phyloP scores from a whole-genome alignment of 2,329 filamentous ascomycete species.

The Ophiostoma sp. region DNA sequence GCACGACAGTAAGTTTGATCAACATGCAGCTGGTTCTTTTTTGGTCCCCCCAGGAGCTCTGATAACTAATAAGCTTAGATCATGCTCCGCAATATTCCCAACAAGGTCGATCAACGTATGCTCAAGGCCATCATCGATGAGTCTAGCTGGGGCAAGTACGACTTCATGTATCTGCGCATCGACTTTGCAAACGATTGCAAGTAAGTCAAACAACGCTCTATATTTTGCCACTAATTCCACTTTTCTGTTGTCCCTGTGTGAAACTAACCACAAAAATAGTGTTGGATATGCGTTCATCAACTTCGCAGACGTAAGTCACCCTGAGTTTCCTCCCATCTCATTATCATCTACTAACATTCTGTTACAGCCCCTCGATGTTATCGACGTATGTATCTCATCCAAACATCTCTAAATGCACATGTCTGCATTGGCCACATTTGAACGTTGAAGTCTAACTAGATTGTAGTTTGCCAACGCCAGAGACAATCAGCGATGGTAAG shows the following conservation, averaged over 20 bases:
- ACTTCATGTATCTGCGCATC: slow-evolving; percentile 93
- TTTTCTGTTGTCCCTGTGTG: neutral
- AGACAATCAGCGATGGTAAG: slow-evolving; percentile 64
- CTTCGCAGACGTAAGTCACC: slow-evolving; percentile 65
- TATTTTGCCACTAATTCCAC: neutral
- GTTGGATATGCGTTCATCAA: slow-evolving; percentile 98
- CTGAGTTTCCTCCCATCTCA: neutral
- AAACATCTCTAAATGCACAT: no score
- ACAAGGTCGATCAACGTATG: slow-evolving; percentile 73
- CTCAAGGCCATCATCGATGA: slow-evolving; percentile 75
- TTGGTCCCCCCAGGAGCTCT: no score
- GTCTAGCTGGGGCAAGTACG: slow-evolving; percentile 74
- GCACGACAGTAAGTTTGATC: slow-evolving; percentile 58
- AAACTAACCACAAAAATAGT: slow-evolving; percentile 44
- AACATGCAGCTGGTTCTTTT: no score
- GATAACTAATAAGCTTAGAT: slow-evolving; percentile 48
- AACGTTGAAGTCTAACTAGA: no score
- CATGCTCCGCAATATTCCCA: slow-evolving; percentile 93
- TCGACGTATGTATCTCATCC: slow-evolving; percentile 49
- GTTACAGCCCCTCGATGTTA: slow-evolving; percentile 62
- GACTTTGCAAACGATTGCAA: slow-evolving; percentile 81
- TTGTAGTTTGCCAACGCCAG: slow-evolving; percentile 64
- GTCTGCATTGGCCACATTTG: no score
- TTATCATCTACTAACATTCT: slow-evolving; percentile 16
- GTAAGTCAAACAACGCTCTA: slow-evolving; percentile 42